These are phyloP conservation scores for Picochlorum costavermella DNA, from an alignment of 139 green algal species.

Conservation along the genomic window DNA sequence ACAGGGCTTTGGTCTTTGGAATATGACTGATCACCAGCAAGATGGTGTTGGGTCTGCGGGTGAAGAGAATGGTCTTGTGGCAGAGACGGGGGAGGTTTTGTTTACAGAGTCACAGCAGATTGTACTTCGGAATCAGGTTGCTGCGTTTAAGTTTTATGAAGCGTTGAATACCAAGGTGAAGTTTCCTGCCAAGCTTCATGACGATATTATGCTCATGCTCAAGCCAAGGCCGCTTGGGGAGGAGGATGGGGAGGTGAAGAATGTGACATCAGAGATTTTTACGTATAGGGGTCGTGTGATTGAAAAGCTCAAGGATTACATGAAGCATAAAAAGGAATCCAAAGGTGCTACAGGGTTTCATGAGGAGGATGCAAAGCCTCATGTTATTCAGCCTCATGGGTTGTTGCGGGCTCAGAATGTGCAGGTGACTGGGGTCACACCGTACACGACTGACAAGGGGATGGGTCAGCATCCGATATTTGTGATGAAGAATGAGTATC, in stretches of 20 bases:
- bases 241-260: neutral
- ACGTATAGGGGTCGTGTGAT: neutral
- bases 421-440: too few species aligned
- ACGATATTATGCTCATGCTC: neutral
- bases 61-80: too few species aligned
- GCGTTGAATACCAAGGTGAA: slow-evolving; percentile 1
- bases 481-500: too few species aligned
- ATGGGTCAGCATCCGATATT: too few species aligned
- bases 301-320: neutral
- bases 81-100: too few species aligned
- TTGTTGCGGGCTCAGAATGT: too few species aligned
- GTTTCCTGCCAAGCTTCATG: slow-evolving; percentile 19
- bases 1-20: too few species aligned
- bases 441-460: too few species aligned
- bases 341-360: neutral
- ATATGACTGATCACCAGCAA: too few species aligned
- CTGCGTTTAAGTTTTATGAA: slow-evolving; percentile 40
- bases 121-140: slow-evolving; percentile 42
- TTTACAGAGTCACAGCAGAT: slow-evolving; percentile 36
- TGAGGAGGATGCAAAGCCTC: neutral
- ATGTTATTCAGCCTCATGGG: too few species aligned
- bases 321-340: neutral
- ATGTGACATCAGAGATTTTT: slow-evolving; percentile 2
- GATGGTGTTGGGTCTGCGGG: too few species aligned
- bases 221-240: neutral